Evolutionary conservation across 139 green algal species (phyloP).

Genomic region (Microglena sp.): DNA sequence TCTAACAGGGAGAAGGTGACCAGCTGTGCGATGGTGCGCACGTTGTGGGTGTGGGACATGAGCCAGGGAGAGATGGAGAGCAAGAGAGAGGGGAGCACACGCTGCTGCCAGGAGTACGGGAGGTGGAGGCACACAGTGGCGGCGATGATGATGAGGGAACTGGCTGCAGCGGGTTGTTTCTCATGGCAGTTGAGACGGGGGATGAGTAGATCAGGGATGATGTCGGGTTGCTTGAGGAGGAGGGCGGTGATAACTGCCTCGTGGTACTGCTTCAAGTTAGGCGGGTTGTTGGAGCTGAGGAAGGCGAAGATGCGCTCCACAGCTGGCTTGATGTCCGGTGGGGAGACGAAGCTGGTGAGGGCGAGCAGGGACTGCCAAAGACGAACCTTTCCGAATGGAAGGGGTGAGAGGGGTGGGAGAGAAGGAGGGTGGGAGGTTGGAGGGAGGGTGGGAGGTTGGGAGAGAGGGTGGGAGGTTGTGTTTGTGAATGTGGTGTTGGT

Average conservation of each 20-base stretch:
- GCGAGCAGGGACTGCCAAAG: conserved; percentile 53
- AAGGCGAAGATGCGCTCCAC: conserved; percentile 19
- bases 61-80: conserved; percentile 30
- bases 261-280: conserved; percentile 63
- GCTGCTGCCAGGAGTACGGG: conserved; percentile 2
- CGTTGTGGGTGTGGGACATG: conserved; percentile 34
- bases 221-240: conserved; percentile 31
- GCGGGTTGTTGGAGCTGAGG: conserved; percentile 24
- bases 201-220: conserved; percentile 37
- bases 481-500: too few species aligned
- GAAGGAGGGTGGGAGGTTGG: too few species aligned
- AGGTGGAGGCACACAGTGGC: not conserved
- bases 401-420: not conserved
- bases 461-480: too few species aligned
- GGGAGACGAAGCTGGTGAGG: conserved; percentile 29
- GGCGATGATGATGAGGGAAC: conserved; percentile 41
- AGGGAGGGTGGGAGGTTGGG: too few species aligned
- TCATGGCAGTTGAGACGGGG: conserved; percentile 33
- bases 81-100: conserved; percentile 25
- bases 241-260: conserved; percentile 45
- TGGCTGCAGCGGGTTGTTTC: conserved; percentile 26
- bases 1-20: conserved; percentile 22
- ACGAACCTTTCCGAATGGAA: conserved; percentile 25
- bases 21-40: conserved; percentile 39
- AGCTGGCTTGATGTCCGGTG: not conserved